A percentile compares a stretch with the other conserved stretches of the same genome.
phyloP scores from a whole-genome alignment of 1,284 basidiomycete genomes.

The Tremellales sp. region DNA sequence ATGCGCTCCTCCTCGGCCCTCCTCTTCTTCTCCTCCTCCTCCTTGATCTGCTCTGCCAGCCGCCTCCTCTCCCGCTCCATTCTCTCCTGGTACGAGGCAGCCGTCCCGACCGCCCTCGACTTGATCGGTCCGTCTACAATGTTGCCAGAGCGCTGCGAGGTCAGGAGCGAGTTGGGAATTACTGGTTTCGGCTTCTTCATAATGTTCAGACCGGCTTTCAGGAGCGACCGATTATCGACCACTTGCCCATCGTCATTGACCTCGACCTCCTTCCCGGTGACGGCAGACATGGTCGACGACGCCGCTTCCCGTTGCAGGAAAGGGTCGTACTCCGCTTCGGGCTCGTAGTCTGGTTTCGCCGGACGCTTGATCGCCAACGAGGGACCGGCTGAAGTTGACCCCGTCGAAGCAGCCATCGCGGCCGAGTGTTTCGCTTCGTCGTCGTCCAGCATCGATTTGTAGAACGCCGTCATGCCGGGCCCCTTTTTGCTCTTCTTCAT shows the following conservation, averaged over 20 bases:
- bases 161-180: slow-evolving; percentile 27
- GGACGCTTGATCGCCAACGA: slow-evolving; percentile 37
- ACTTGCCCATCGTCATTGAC: slow-evolving; percentile 97
- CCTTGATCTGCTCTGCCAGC: slow-evolving; percentile 67
- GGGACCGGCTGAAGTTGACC: slow-evolving; percentile 31
- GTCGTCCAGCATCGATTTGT: slow-evolving; percentile 74
- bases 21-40: slow-evolving; percentile 56
- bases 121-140: slow-evolving; percentile 46
- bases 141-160: slow-evolving; percentile 52
- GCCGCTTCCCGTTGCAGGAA: slow-evolving; percentile 35
- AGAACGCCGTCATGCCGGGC: slow-evolving; percentile 81
- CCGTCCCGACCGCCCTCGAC: slow-evolving; percentile 67
- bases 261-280: slow-evolving; percentile 81
- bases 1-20: slow-evolving; percentile 59
- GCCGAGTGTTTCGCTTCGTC: slow-evolving; percentile 77
- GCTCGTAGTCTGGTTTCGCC: slow-evolving; percentile 26
- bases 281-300: slow-evolving; percentile 26
- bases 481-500: slow-evolving; percentile 52
- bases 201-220: slow-evolving; percentile 88
- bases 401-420: slow-evolving; percentile 66
- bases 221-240: slow-evolving; percentile 88
- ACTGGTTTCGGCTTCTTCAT: slow-evolving; percentile 45
- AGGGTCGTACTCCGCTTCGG: slow-evolving; percentile 45
- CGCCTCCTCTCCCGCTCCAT: slow-evolving; percentile 70
- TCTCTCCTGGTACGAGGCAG: slow-evolving; percentile 73